Base-by-base conservation (phyloP, 2,329 filamentous ascomycete genomes). In the Fusarium nurragi region DNA sequence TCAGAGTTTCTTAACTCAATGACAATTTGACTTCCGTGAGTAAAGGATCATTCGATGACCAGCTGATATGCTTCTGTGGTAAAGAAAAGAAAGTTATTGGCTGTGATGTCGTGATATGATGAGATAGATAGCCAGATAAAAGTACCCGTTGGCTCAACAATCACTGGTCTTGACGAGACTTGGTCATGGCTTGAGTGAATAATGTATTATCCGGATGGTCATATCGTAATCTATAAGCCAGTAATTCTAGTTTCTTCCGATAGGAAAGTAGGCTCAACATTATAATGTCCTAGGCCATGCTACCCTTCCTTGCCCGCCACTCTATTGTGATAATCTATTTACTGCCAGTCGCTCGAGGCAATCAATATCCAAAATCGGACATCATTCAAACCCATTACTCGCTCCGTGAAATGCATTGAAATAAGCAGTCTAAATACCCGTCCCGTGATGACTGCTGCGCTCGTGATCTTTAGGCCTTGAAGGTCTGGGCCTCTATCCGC, bases 371-470 rank as follows among this genome's bases (percentile, higher is more conserved):
- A 44, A 46, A 58, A 26, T 23, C 22, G n/a, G 50, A 56, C 49
- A 39, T 14, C 25, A 16, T 37, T 37, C n/a, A 39, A 23, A 44
- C 18, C 48, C 26, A 34, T 54, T 63, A 21, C 46, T 53, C 54
- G 46, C 38, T 41, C 58, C 54, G 13, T 30, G 38, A 36, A 30
- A 53, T 63, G 52, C 43, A 41, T 47, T 58, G 32, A 49, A 45
- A 37, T 41, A 39, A 37, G 52, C 38, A 49, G 34, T 53, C 53
- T 63, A 61, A 46, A 51, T 23, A 28, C 32, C 26, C 30, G 19
- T 21, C 25, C 18, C 28, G 38, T 37, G 8, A n/a, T 44, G 21
- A n/a, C 18, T 43, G n/a, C 36, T 16, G 19, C 50, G 28, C 28
- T n/a, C 14, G 30, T 9, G 16, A n/a, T 34, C 25, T 37, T 30